Evolutionary conservation across 2,329 filamentous ascomycete species (phyloP), one percentile per base, ranked within the genome.

Genomic region (Alternaria sp.): DNA sequence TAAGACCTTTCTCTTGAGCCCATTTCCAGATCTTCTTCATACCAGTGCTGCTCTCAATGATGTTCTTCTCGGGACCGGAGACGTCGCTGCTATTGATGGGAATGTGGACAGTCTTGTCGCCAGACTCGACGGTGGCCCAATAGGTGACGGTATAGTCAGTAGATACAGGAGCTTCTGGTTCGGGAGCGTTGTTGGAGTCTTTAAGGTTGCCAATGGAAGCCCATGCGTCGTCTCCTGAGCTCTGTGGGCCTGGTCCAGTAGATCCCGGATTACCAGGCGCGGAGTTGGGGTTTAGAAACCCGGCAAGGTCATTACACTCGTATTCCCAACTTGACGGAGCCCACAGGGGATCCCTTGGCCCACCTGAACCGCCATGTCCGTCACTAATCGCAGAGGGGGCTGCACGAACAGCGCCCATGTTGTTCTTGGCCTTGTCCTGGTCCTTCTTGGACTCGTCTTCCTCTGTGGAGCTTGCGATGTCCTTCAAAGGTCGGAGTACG

Each of bases 11-110:
- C 20, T 74, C 65, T 20, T 70, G 60, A 1, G 70, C 54, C 73
- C 73, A 76, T 46, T 71, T 71, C 74, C 71, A 76, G 2, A 73
- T 63, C 49, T 68, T 73, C 57, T 69, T 67, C 65, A 74, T 63
- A 9, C 49, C 59, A 4, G 9, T 37, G 14, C 44, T 59, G 5
- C 44, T 41, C 26, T 64, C 60, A 37, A 69, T 33, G 26, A 73
- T 58, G 6, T 9, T 46, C 57, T 75, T 75, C 58, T 71, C 67
- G 0, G 55, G n/a, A 21, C 72, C 71, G 7, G 56, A 64, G 43
- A 76, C 62, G 46, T 72, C 51, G 25, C 45, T 51, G 23, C 56
- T 50, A 11, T 72, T 58, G 51, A 76, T 64, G 5, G 72, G 69
- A 9, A 75, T 61, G 15, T 68, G 55, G 6, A 68, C 25, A 4